Percentiles rank a stretch among this genome's conserved stretches.
Conservation (phyloP, 352 stramenopile species). For the Phytophthora megakarya region DNA sequence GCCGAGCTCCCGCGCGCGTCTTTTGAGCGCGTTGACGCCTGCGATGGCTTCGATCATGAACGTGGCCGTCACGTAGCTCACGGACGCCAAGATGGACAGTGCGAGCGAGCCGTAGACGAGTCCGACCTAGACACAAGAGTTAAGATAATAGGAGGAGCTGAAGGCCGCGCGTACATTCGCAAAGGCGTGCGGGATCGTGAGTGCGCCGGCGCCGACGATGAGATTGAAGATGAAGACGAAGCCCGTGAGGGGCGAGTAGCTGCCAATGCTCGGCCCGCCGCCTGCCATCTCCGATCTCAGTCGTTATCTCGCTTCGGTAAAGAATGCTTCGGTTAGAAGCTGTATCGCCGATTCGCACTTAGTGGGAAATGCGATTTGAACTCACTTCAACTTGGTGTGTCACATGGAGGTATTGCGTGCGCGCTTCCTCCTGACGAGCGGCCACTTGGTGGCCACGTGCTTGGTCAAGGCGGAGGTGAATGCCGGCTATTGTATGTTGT, state of each 20-base stretch:
- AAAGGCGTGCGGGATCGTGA: constrained; percentile 88
- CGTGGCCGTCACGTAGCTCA: constrained; percentile 85
- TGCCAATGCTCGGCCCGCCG: constrained; percentile 54
- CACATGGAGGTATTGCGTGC: constrained; percentile 33
- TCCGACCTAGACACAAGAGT: constrained; percentile 46
- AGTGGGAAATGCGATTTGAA: constrained; percentile 17
- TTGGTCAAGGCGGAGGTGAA: constrained; percentile 31
- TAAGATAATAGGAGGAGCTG: too few relatives aligned
- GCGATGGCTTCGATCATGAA: constrained; percentile 89
- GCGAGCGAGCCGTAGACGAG: constrained; percentile 76
- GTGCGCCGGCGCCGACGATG: constrained; percentile 84
- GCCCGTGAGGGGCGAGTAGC: constrained; percentile 86
- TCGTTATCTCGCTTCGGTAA: neutral
- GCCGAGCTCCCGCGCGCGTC: constrained; percentile 51
- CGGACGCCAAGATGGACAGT: constrained; percentile 58
- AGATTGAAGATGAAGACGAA: constrained; percentile 94
- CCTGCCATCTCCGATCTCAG: constrained; percentile 49
- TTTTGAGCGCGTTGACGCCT: constrained; percentile 77
- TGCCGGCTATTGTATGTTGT: neutral
- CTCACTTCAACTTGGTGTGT: constrained; percentile 20
- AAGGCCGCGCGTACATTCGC: constrained; percentile 60
- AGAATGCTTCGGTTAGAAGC: constrained; percentile 14
- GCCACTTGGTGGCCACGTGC: constrained; percentile 64
- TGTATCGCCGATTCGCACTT: constrained; percentile 24
- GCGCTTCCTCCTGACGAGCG: constrained; percentile 62